These are phyloP conservation scores for Candida glaebosa DNA, from an alignment of 805 yeast genomes.

Conservation along the genomic window DNA sequence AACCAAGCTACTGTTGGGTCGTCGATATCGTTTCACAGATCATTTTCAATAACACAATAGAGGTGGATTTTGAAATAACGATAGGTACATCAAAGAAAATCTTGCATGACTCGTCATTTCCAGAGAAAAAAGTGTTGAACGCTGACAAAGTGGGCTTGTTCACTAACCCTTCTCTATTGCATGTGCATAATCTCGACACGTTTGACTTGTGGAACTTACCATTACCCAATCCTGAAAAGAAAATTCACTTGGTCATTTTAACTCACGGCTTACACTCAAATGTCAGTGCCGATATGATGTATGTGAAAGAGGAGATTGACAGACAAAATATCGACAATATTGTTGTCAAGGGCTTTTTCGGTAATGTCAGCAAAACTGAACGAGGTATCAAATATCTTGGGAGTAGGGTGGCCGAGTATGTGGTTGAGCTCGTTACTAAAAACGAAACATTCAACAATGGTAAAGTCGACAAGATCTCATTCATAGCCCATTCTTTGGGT, in stretches of 20 bases:
- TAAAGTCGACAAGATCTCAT: conserved; percentile 64
- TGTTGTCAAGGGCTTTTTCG: conserved; percentile 77
- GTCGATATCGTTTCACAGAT: conserved; percentile 81
- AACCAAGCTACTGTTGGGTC: conserved; percentile 63
- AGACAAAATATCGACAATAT: conserved; percentile 53
- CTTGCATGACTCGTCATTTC: conserved; percentile 27
- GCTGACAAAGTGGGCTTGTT: conserved; percentile 27
- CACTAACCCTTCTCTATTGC: conserved; percentile 26
- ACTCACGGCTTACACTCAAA: conserved; percentile 95
- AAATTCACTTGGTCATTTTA: conserved; percentile 77
- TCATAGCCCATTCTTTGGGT: conserved; percentile 91
- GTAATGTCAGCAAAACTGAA: conserved; percentile 85
- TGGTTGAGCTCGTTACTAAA: conserved; percentile 52
- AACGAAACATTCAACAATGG: conserved; percentile 33
- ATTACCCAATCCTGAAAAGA: conserved; percentile 40
- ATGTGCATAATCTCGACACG: conserved; percentile 56
- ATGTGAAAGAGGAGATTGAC: conserved; percentile 77
- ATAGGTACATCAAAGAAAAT: conserved; percentile 46
- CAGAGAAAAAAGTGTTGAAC: conserved; percentile 17
- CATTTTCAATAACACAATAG: conserved; percentile 65
- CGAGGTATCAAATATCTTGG: conserved; percentile 86
- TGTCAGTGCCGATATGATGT: conserved; percentile 85
- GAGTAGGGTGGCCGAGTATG: conserved; percentile 69
- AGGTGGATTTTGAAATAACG: conserved; percentile 61
- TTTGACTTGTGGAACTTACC: conserved; percentile 75